These are phyloP conservation scores for Blastobotrys attinorum DNA, from an alignment of 805 yeast genomes.

Conservation along the genomic window DNA sequence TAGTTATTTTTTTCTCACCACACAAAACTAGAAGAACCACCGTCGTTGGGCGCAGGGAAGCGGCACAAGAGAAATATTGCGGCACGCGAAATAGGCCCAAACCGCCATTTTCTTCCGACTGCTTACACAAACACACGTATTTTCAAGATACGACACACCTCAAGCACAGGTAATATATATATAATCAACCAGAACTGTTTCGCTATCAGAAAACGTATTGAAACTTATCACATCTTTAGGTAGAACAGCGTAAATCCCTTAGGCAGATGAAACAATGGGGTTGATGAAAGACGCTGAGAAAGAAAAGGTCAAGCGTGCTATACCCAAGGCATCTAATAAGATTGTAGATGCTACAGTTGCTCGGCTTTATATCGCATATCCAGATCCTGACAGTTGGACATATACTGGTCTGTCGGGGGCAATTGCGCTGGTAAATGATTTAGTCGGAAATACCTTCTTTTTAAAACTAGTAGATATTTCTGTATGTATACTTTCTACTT, in stretches of 20 bases:
- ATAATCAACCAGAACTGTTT: no score
- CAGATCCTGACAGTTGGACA: constrained; percentile 72
- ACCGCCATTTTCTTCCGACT: no score
- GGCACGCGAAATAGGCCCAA: no score
- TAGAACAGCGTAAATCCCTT: not conserved
- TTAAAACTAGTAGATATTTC: constrained; percentile 77
- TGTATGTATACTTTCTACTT: constrained; percentile 8
- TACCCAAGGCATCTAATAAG: constrained; percentile 84
- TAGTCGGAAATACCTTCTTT: constrained; percentile 90
- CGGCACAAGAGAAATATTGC: no score
- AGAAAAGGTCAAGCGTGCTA: constrained; percentile 79
- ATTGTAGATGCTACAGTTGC: constrained; percentile 88
- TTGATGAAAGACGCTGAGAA: constrained; percentile 50
- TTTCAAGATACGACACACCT: no score
- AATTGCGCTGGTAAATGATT: constrained; percentile 75
- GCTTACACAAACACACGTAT: no score
- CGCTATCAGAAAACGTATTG: no score
- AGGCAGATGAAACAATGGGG: constrained; percentile 13
- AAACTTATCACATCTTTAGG: not conserved
- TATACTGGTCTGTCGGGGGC: constrained; percentile 91
- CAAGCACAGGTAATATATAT: no score
- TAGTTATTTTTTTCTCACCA: no score
- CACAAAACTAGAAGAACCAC: no score
- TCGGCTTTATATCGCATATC: constrained; percentile 81
- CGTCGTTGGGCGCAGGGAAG: no score